Conservation (phyloP, 768 basidiomycete genomes). For the Rhizopogon vesiculosus region DNA sequence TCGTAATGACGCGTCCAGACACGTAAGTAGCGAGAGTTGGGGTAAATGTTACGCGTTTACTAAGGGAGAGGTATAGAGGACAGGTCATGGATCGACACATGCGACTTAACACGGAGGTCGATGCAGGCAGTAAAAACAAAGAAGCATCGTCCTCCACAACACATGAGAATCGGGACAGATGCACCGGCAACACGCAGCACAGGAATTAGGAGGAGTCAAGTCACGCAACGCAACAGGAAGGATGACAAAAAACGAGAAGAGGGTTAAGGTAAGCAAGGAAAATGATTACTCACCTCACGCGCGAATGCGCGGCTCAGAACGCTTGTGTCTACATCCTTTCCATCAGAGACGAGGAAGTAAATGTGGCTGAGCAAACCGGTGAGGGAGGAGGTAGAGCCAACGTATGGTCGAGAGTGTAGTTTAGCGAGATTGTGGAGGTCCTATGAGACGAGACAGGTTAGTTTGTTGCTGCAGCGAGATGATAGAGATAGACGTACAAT, state of each 20-base stretch:
- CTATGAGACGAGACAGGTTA: conserved; percentile 27
- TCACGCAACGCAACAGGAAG: conserved; percentile 1
- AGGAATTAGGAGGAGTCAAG: not conserved
- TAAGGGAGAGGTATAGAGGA: not conserved
- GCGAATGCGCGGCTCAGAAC: conserved; percentile 58
- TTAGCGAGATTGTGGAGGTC: conserved; percentile 62
- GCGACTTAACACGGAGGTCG: too few relatives aligned
- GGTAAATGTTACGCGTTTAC: not conserved
- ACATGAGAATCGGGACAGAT: not conserved
- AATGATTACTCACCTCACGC: conserved; percentile 42
- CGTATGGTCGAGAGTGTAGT: conserved; percentile 54
- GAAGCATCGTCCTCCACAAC: not conserved
- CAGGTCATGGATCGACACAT: too few relatives aligned
- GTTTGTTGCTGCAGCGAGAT: not conserved
- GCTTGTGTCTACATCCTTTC: conserved; percentile 59
- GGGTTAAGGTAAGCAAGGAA: not conserved
- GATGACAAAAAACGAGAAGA: too few relatives aligned
- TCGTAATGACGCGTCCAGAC: not conserved
- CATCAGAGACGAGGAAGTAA: conserved; percentile 80
- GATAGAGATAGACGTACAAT: conserved; percentile 34
- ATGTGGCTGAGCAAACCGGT: conserved; percentile 82
- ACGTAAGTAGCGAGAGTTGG: not conserved
- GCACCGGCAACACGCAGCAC: not conserved
- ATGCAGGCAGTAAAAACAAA: not conserved
- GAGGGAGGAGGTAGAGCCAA: conserved; percentile 88